These are phyloP conservation scores for Nemania serpens DNA, from an alignment of 2,329 filamentous ascomycete genomes.

Conservation along the genomic window DNA sequence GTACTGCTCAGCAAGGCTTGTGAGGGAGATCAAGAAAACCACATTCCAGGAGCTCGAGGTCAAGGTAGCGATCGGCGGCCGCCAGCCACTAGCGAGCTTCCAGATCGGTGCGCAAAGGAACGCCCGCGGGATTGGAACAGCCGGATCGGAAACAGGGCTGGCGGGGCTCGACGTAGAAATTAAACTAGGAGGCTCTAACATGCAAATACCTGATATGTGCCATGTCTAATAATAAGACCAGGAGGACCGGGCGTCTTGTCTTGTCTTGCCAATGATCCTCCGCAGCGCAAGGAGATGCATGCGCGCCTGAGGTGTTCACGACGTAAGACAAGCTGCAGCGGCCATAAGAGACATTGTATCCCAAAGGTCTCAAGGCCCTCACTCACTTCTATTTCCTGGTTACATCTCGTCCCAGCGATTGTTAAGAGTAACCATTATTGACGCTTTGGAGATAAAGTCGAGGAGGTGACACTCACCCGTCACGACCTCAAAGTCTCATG, in stretches of 20 bases:
- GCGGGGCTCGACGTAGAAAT: conserved; percentile 14
- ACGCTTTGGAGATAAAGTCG: conserved; percentile 26
- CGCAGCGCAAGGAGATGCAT: background rate
- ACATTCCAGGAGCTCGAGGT: background rate
- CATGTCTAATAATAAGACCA: conserved; percentile 24
- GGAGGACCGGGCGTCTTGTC: background rate
- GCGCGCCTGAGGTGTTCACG: background rate
- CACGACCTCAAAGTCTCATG: conserved; percentile 7
- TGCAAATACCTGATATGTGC: conserved; percentile 7
- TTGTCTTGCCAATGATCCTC: background rate
- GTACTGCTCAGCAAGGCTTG: background rate
- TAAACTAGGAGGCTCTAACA: conserved; percentile 24
- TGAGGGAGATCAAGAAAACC: conserved; percentile 6
- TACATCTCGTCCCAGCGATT: conserved; percentile 15
- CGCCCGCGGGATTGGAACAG: conserved; percentile 4
- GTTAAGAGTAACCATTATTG: conserved; percentile 9
- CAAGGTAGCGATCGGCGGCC: conserved; percentile 13
- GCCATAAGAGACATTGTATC: conserved; percentile 11
- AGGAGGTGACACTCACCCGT: conserved; percentile 12
- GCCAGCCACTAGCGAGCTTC: conserved; percentile 21
- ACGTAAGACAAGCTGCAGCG: conserved; percentile 9
- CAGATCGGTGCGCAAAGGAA: conserved; percentile 26
- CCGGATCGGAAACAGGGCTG: conserved; percentile 22
- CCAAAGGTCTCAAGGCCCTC: background rate
- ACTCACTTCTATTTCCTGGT: conserved; percentile 4